Conservation (phyloP, 164 flowering plant genomes). For the Vitis rupestris region DNA sequence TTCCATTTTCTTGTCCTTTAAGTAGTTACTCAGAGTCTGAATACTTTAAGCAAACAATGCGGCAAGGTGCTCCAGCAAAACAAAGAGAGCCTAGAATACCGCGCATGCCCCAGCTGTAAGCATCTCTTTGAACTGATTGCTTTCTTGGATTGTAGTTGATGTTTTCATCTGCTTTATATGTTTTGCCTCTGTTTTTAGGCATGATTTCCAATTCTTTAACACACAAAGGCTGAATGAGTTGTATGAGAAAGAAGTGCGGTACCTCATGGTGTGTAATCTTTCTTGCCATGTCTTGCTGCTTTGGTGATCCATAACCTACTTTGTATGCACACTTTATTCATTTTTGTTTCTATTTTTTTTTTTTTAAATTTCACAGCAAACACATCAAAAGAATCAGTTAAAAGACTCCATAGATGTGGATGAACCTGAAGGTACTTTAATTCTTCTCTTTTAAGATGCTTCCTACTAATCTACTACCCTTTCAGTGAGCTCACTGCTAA, state of each 20-base stretch:
- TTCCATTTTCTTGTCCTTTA: neutral
- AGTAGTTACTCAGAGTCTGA: constrained; percentile 87
- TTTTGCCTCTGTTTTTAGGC: constrained; percentile 47
- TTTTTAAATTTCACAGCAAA: constrained; percentile 38
- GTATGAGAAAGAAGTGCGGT: constrained; percentile 96
- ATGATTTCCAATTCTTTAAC: constrained; percentile 97
- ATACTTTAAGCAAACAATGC: constrained; percentile 98
- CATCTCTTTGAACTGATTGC: neutral
- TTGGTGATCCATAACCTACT: neutral
- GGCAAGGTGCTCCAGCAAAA: constrained; percentile 90
- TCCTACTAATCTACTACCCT: neutral
- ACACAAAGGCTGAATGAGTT: constrained; percentile 82
- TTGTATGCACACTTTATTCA: neutral
- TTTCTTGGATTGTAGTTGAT: constrained; percentile 6
- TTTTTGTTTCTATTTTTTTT: constrained; percentile 1
- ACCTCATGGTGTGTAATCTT: constrained; percentile 69
- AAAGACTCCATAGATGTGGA: constrained; percentile 92
- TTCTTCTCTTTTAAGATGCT: neutral
- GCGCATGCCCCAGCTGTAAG: constrained; percentile 99
- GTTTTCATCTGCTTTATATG: neutral
- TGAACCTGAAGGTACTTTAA: constrained; percentile 79
- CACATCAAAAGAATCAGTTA: constrained; percentile 83
- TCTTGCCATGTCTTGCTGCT: neutral
- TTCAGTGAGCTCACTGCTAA: constrained; percentile 1
- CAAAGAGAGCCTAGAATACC: constrained; percentile 96